phyloP scores from a whole-genome alignment of 208 protist species.

The Polymyxa betae region DNA sequence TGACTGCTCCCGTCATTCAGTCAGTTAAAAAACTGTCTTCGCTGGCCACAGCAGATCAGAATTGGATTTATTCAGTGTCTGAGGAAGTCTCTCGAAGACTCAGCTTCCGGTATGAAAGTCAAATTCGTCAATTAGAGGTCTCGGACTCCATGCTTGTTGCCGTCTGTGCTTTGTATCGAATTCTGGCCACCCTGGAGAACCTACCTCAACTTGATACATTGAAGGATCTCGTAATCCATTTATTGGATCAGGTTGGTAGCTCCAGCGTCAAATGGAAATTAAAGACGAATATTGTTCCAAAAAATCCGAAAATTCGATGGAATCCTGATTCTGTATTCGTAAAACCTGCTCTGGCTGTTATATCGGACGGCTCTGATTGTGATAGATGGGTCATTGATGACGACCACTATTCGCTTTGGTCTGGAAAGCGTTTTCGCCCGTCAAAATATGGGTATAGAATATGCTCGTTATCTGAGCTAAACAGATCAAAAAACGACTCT shows the following conservation, averaged over 20 bases:
- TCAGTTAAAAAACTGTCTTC: background rate
- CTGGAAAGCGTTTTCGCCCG: background rate
- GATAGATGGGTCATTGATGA: background rate
- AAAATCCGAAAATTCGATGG: background rate
- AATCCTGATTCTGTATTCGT: constrained; percentile 3
- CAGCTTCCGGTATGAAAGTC: constrained; percentile 22
- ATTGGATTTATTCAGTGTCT: background rate
- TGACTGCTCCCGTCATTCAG: background rate
- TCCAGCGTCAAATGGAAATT: background rate
- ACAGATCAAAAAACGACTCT: too few species aligned
- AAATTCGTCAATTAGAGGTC: background rate
- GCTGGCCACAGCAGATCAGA: background rate
- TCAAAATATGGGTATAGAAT: constrained; percentile 19
- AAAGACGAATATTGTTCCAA: background rate
- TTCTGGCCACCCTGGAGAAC: background rate
- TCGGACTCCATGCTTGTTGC: background rate
- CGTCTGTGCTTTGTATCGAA: background rate
- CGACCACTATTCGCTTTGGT: background rate
- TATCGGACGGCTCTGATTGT: background rate
- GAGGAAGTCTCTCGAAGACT: background rate
- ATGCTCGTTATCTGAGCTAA: background rate
- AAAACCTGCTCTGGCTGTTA: constrained; percentile 3
- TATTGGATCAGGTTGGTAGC: background rate
- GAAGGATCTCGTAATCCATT: background rate
- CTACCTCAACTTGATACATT: background rate